Conservation (phyloP, 352 stramenopile species). For the Phytopythium helicoides region DNA sequence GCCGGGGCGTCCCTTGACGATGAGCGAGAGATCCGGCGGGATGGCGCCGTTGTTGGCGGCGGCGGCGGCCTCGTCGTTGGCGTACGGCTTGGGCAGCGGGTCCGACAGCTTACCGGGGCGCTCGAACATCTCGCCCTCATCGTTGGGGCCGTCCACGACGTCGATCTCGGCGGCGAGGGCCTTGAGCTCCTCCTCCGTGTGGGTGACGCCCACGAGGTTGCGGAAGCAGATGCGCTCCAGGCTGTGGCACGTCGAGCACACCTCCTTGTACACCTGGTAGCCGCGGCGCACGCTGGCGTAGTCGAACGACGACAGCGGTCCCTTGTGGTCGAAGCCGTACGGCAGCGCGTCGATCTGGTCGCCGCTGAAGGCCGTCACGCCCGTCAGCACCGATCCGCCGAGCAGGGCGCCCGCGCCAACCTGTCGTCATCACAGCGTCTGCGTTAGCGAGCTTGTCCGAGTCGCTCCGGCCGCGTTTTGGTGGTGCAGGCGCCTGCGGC, state of each 20-base stretch:
- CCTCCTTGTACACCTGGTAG: conserved; percentile 99
- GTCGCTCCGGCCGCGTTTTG: conserved; percentile 55
- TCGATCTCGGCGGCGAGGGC: conserved; percentile 93
- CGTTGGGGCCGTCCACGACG: conserved; percentile 96
- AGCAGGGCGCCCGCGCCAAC: conserved; percentile 66
- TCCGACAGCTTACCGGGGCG: conserved; percentile 97
- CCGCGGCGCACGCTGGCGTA: conserved; percentile 94
- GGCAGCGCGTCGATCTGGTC: conserved; percentile 85
- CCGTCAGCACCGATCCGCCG: conserved; percentile 73
- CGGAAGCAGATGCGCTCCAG: conserved; percentile 97
- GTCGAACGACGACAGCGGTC: conserved; percentile 87
- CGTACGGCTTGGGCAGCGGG: conserved; percentile 94
- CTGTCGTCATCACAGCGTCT: too few species aligned
- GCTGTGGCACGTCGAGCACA: conserved; percentile 97
- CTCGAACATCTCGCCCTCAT: conserved; percentile 99
- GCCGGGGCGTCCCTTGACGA: conserved; percentile 95
- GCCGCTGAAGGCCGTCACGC: conserved; percentile 79
- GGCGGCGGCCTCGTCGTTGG: conserved; percentile 97
- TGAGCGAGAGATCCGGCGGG: conserved; percentile 97
- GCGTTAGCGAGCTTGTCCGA: too few species aligned
- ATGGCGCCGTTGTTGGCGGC: conserved; percentile 97
- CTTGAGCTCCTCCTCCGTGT: conserved; percentile 93
- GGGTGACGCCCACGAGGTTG: conserved; percentile 97
- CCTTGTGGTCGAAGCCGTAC: conserved; percentile 89
- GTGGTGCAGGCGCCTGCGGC: conserved; percentile 49